Evolutionary conservation across 768 basidiomycete genomes (phyloP).

Genomic region (Pleurotus tuber-regium): DNA sequence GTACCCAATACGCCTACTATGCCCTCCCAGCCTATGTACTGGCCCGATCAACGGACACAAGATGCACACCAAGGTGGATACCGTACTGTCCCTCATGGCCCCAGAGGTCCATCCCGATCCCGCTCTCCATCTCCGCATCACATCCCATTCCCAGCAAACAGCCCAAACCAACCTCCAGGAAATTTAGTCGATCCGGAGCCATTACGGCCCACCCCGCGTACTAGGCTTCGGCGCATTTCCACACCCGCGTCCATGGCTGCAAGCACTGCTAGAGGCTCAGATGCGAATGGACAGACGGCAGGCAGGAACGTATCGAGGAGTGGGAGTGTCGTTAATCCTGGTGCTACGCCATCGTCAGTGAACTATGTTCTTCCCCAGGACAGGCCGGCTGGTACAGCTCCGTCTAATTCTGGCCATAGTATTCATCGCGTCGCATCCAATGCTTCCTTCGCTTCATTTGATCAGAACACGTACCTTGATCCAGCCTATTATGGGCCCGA

Average conservation of each 20-base stretch:
- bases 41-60: slow-evolving; percentile 8
- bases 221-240: neutral
- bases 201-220: neutral
- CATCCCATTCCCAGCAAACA: neutral
- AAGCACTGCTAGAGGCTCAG: neutral
- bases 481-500: slow-evolving; percentile 23
- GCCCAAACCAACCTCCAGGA: neutral
- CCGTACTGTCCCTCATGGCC: neutral
- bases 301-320: neutral
- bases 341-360: neutral
- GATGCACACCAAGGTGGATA: neutral
- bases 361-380: slow-evolving; percentile 4
- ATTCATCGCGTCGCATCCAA: slow-evolving; percentile 24
- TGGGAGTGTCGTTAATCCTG: neutral
- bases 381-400: neutral
- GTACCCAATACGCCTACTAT: slow-evolving; percentile 7
- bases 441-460: slow-evolving; percentile 24
- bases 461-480: slow-evolving; percentile 29
- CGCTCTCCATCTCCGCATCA: slow-evolving; percentile 2
- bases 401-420: neutral
- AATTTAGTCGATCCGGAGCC: neutral
- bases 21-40: slow-evolving; percentile 2
- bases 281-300: neutral
- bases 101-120: neutral
- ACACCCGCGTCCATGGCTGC: neutral